Evolutionary conservation across 768 basidiomycete species (phyloP).

Genomic region (Leucogyrophana mollusca): DNA sequence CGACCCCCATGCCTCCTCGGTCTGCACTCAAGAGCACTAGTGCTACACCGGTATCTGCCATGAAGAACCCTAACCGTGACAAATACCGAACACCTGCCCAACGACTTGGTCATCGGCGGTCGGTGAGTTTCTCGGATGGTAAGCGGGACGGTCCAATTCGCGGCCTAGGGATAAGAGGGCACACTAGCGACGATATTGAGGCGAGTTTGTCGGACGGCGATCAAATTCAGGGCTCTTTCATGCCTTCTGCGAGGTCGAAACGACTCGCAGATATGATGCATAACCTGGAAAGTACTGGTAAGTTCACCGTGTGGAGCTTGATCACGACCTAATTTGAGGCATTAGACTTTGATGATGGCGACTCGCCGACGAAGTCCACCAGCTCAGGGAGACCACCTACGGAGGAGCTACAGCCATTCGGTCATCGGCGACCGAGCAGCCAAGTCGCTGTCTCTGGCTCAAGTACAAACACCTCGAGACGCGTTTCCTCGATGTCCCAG

Average conservation of each 20-base stretch:
- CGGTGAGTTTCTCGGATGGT: constrained; percentile 97
- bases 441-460: constrained; percentile 22
- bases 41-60: constrained; percentile 55
- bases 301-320: constrained; percentile 20
- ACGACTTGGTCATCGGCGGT: constrained; percentile 58
- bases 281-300: constrained; percentile 68
- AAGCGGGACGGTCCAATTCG: constrained; percentile 85
- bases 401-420: constrained; percentile 48
- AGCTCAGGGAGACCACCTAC: constrained; percentile 39
- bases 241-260: constrained; percentile 70
- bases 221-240: constrained; percentile 23
- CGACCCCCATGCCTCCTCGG: constrained; percentile 32
- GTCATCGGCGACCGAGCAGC: constrained; percentile 39
- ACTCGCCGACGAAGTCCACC: constrained; percentile 56
- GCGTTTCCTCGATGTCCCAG: constrained; percentile 45
- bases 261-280: constrained; percentile 81
- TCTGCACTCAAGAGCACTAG: constrained; percentile 43
- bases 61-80: constrained; percentile 52
- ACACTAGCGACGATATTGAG: constrained; percentile 37
- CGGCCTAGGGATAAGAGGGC: constrained; percentile 45
- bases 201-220: constrained; percentile 14
- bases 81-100: constrained; percentile 56
- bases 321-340: constrained; percentile 6
- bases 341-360: constrained; percentile 42
- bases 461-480: constrained; percentile 28